Evolutionary conservation across 2,329 filamentous ascomycete species (phyloP).

Genomic region (Xylariales sp.): DNA sequence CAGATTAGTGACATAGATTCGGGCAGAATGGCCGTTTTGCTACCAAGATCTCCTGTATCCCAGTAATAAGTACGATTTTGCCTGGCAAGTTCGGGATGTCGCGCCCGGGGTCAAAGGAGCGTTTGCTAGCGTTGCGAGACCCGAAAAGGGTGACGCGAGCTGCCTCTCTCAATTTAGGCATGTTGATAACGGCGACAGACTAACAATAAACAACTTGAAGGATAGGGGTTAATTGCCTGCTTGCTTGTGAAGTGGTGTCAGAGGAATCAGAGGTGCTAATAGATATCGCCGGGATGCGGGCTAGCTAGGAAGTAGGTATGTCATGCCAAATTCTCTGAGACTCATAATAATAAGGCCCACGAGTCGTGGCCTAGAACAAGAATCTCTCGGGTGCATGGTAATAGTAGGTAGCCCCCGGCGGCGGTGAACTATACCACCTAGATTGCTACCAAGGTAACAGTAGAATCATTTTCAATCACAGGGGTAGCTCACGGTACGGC

Average conservation of each 20-base stretch:
- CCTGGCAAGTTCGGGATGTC: constrained; percentile 35
- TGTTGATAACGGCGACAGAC: neutral
- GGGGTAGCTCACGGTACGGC: too few species aligned
- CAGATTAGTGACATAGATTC: constrained; percentile 10
- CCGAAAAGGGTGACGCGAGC: constrained; percentile 18
- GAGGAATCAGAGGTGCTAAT: too few species aligned
- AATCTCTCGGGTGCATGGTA: too few species aligned
- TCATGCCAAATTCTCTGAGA: too few species aligned
- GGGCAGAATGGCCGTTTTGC: constrained; percentile 16
- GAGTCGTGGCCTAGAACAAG: too few species aligned
- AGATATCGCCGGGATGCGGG: too few species aligned
- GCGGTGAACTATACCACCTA: too few species aligned
- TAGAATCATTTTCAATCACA: too few species aligned
- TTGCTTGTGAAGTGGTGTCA: neutral
- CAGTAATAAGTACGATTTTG: constrained; percentile 37
- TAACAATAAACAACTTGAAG: neutral
- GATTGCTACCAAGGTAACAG: too few species aligned
- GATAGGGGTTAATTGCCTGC: neutral
- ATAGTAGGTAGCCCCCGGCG: too few species aligned
- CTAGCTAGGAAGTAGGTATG: too few species aligned
- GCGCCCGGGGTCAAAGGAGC: constrained; percentile 28
- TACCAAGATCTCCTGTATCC: constrained; percentile 15
- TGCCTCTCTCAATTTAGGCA: neutral
- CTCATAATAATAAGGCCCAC: too few species aligned
- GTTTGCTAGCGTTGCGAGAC: neutral